Percentiles rank a stretch among this genome's conserved stretches.
Conservation (phyloP, 2,329 filamentous ascomycete genomes). For the Neonectria hederae region DNA sequence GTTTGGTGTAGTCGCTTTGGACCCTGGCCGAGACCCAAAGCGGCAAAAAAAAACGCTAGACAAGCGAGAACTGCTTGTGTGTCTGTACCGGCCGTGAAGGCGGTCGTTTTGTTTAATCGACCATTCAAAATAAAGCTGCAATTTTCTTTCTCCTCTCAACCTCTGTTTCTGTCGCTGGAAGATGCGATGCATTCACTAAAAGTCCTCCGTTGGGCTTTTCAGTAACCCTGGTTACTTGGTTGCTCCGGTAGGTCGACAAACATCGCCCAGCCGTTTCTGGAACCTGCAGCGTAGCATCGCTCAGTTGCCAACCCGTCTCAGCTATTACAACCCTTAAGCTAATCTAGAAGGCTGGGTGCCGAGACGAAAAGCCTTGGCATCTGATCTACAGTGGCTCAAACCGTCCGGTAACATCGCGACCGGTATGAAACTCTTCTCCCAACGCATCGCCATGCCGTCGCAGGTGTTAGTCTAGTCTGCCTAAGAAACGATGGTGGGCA, state of each 20-base stretch:
- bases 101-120: neutral
- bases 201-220: neutral
- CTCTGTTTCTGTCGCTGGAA: neutral
- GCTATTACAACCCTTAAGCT: conserved; percentile 9
- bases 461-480: neutral
- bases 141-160: neutral
- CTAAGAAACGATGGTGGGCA: neutral
- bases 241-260: neutral
- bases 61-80: neutral
- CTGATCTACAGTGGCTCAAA: conserved; percentile 25
- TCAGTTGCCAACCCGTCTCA: conserved; percentile 7
- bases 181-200: conserved; percentile 2
- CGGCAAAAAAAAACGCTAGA: neutral
- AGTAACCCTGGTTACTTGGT: neutral
- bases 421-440: conserved; percentile 16
- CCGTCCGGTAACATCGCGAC: conserved; percentile 19
- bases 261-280: neutral
- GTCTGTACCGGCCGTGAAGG: neutral
- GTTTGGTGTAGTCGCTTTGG: conserved; percentile 41
- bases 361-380: conserved; percentile 8
- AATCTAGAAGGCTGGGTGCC: neutral
- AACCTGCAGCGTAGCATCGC: conserved; percentile 17
- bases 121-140: neutral
- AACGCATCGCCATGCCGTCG: conserved; percentile 3
- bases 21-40: conserved; percentile 23